phyloP scores from a whole-genome alignment of 1,284 basidiomycete species.

The Leccinum fuscescens region DNA sequence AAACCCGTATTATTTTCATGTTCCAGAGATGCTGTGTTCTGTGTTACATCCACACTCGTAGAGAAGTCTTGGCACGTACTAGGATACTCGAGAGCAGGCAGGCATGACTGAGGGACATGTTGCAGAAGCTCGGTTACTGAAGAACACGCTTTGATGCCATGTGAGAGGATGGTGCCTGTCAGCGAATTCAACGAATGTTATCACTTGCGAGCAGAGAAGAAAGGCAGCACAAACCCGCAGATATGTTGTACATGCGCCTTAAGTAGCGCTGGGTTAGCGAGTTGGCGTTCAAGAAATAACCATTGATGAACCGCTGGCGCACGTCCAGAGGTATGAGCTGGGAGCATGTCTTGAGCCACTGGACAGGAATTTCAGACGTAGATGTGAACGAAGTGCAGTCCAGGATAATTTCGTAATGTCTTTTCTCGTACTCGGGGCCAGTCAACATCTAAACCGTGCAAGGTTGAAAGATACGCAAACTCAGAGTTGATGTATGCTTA shows the following conservation, averaged over 20 bases:
- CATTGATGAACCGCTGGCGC: conserved; percentile 51
- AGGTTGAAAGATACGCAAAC: not conserved
- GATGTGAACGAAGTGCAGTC: conserved; percentile 82
- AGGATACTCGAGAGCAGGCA: conserved; percentile 52
- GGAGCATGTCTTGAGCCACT: conserved; percentile 78
- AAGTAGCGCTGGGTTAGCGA: conserved; percentile 70
- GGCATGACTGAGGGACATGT: conserved; percentile 48
- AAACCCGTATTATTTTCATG: conserved; percentile 53
- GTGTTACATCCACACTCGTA: conserved; percentile 10
- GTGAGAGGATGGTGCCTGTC: conserved; percentile 55
- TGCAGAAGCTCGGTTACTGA: conserved; percentile 58
- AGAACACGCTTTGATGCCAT: conserved; percentile 55
- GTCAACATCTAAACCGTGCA: conserved; percentile 37
- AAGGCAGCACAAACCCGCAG: conserved; percentile 52
- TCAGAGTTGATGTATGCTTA: conserved; percentile 27
- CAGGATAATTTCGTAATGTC: conserved; percentile 71
- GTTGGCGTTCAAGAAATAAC: conserved; percentile 82
- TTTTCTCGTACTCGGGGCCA: conserved; percentile 45
- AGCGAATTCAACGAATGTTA: conserved; percentile 8
- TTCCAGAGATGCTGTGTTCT: conserved; percentile 52
- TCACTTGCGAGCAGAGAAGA: not conserved
- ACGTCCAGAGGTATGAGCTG: conserved; percentile 77
- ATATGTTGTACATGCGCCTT: conserved; percentile 71
- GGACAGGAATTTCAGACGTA: conserved; percentile 74
- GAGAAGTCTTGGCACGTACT: conserved; percentile 38